These are phyloP conservation scores for Umbelopsis sp. DNA, from an alignment of 192 early-diverging fungal species.

Conservation along the genomic window DNA sequence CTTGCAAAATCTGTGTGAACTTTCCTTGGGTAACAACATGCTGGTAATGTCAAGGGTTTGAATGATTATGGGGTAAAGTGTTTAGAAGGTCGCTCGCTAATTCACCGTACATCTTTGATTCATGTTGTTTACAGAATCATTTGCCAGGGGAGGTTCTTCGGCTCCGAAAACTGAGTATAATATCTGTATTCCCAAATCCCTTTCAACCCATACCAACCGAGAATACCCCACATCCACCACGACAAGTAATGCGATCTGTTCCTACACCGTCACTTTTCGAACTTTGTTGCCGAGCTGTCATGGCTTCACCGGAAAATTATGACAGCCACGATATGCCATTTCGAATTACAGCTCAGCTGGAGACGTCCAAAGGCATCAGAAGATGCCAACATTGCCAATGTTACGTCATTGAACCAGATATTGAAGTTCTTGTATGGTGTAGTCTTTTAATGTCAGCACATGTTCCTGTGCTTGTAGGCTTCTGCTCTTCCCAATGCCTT, in stretches of 20 bases:
- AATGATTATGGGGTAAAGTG: background rate
- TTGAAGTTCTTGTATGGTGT: constrained; percentile 29
- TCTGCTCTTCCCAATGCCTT: constrained; percentile 18
- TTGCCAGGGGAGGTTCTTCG: constrained; percentile 46
- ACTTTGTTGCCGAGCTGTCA: constrained; percentile 5
- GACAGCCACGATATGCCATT: background rate
- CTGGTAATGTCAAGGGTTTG: constrained; percentile 30
- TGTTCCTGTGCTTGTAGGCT: constrained; percentile 9
- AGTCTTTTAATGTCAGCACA: background rate
- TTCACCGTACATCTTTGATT: background rate
- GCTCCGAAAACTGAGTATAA: constrained; percentile 41
- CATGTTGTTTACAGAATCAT: constrained; percentile 12
- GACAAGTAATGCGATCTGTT: background rate
- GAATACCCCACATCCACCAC: background rate
- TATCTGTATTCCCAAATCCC: constrained; percentile 48
- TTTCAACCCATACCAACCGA: constrained; percentile 23
- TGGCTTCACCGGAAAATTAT: background rate
- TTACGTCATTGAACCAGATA: constrained; percentile 12
- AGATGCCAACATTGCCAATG: constrained; percentile 24
- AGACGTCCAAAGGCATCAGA: background rate
- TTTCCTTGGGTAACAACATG: constrained; percentile 50
- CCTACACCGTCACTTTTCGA: constrained; percentile 19
- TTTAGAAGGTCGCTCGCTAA: background rate
- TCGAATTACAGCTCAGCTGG: background rate
- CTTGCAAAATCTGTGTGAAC: constrained; percentile 48